phyloP scores from a whole-genome alignment of 306 rosid species.

The Quercus bicolor region DNA sequence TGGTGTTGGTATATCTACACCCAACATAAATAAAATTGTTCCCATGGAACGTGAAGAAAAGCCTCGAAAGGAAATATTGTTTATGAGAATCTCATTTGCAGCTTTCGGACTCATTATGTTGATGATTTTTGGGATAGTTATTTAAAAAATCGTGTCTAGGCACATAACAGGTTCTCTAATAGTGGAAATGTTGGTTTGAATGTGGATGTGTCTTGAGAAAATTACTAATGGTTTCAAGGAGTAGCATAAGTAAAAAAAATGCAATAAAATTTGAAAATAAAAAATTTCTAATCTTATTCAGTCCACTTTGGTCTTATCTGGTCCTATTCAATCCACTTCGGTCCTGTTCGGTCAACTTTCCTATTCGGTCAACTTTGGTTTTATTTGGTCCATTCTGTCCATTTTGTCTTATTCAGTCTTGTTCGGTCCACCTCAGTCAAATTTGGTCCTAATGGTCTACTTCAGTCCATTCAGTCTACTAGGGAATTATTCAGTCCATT shows the following conservation, averaged over 20 bases:
- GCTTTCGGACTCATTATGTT: slow-evolving; percentile 7
- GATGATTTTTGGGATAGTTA: not conserved
- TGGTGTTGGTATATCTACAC: not conserved
- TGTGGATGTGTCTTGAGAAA: not conserved
- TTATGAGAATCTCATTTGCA: not conserved
- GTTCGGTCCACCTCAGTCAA: too few relatives aligned
- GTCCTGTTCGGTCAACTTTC: too few relatives aligned
- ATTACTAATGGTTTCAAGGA: slow-evolving; percentile 25
- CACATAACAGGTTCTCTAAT: not conserved
- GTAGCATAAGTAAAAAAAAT: not conserved
- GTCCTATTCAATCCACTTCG: too few relatives aligned
- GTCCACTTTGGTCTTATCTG: too few relatives aligned
- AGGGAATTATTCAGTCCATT: too few relatives aligned
- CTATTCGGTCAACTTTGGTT: too few relatives aligned
- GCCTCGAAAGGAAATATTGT: not conserved
- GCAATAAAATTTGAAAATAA: too few relatives aligned
- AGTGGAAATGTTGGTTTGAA: not conserved
- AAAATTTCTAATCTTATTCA: not conserved
- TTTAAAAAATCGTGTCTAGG: not conserved
- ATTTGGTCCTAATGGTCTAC: too few relatives aligned
- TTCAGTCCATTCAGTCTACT: too few relatives aligned
- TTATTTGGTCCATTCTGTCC: too few relatives aligned
- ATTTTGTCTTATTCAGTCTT: too few relatives aligned
- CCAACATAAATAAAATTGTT: not conserved
- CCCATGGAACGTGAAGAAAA: not conserved